Conservation (phyloP, 1,284 basidiomycete genomes). For the Sanghuangporus sanghuang region DNA sequence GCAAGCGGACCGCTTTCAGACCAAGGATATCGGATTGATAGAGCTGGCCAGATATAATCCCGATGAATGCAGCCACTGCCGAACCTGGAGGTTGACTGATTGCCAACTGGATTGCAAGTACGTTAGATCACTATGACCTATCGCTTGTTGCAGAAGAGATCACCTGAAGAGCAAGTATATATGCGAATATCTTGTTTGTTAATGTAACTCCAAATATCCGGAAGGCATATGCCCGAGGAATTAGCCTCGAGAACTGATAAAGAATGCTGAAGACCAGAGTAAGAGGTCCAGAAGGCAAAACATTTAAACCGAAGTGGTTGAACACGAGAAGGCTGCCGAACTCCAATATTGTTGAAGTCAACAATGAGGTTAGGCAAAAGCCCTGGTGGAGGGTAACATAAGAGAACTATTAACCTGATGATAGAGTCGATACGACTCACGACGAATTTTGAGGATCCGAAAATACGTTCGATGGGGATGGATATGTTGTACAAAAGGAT, state of each 20-base stretch:
- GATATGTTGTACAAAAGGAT: conserved; percentile 72
- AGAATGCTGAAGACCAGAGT: conserved; percentile 69
- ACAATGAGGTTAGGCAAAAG: conserved; percentile 65
- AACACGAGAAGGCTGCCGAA: conserved; percentile 59
- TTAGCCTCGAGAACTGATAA: conserved; percentile 75
- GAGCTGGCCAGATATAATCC: conserved; percentile 64
- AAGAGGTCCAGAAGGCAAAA: conserved; percentile 72
- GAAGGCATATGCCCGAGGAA: conserved; percentile 74
- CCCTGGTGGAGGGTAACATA: conserved; percentile 39
- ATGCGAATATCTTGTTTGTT: conserved; percentile 70
- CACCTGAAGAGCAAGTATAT: conserved; percentile 66
- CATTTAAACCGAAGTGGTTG: conserved; percentile 60
- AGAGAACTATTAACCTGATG: background rate
- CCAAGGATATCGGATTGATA: conserved; percentile 78
- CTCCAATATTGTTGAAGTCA: conserved; percentile 65
- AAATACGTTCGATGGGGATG: conserved; percentile 76
- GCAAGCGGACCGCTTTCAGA: conserved; percentile 71
- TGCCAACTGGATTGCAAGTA: conserved; percentile 45
- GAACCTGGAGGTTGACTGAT: conserved; percentile 65
- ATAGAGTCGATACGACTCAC: conserved; percentile 40
- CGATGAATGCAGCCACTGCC: conserved; percentile 51
- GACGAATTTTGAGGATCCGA: conserved; percentile 86
- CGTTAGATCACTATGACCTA: conserved; percentile 15
- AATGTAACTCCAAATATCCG: conserved; percentile 70
- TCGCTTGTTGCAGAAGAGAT: conserved; percentile 18